These are phyloP conservation scores for Metschnikowia lochheadii DNA, from an alignment of 805 yeast genomes.

Conservation along the genomic window DNA sequence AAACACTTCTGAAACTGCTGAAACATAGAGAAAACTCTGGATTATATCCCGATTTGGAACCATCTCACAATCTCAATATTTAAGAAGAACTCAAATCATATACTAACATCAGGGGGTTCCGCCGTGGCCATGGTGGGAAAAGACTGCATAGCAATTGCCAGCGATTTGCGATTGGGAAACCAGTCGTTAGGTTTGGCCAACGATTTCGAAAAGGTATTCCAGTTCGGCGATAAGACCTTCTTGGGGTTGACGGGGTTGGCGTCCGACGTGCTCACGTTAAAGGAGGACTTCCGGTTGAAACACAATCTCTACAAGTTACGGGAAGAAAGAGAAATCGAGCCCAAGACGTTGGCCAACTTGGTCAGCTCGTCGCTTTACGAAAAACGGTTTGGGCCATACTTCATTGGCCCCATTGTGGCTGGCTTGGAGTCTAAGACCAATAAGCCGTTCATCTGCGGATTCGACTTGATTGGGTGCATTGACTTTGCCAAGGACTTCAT, in stretches of 20 bases:
- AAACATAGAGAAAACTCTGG: too few relatives aligned
- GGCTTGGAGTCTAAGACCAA: conserved; percentile 81
- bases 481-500: conserved; percentile 93
- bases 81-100: too few relatives aligned
- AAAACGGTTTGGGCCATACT: conserved; percentile 92
- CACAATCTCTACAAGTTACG: conserved; percentile 84
- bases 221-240: conserved; percentile 73
- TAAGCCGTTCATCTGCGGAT: conserved; percentile 90
- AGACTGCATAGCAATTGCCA: conserved; percentile 96
- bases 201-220: conserved; percentile 88
- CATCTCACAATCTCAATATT: too few relatives aligned
- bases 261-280: conserved; percentile 83
- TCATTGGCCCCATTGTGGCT: conserved; percentile 94
- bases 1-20: too few relatives aligned
- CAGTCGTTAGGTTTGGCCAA: conserved; percentile 91
- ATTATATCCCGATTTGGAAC: too few relatives aligned
- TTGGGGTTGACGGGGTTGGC: conserved; percentile 95
- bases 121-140: conserved; percentile 99
- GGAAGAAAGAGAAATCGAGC: conserved; percentile 91
- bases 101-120: conserved; percentile 65
- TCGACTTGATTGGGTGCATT: conserved; percentile 94
- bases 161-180: conserved; percentile 89
- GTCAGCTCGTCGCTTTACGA: conserved; percentile 88
- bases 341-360: conserved; percentile 87
- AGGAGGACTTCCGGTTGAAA: conserved; percentile 76